Percentiles rank a stretch among this genome's conserved stretches.
Conservation (phyloP, 2,329 filamentous ascomycete genomes). For the Triangularia verruculosa region DNA sequence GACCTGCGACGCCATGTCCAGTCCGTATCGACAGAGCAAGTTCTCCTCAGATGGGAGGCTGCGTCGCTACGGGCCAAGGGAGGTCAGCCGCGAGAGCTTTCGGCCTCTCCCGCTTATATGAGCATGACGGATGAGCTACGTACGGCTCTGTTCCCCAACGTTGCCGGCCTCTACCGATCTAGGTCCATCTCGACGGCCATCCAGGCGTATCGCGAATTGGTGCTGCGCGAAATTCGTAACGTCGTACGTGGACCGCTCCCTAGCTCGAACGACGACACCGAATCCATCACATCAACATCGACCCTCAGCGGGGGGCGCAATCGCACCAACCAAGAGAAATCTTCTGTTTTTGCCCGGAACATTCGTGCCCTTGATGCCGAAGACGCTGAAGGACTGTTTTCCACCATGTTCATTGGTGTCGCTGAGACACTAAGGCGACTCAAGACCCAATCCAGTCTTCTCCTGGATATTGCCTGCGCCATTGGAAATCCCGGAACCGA, state of each 20-base stretch:
- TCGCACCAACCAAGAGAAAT: slow-evolving; percentile 85
- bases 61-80: slow-evolving; percentile 71
- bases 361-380: slow-evolving; percentile 77
- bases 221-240: slow-evolving; percentile 80
- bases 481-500: slow-evolving; percentile 48
- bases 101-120: slow-evolving; percentile 75
- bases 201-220: slow-evolving; percentile 77
- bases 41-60: slow-evolving; percentile 79
- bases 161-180: slow-evolving; percentile 78
- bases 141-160: slow-evolving; percentile 63
- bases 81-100: slow-evolving; percentile 62
- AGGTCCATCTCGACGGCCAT: slow-evolving; percentile 78
- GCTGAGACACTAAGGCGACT: slow-evolving; percentile 82
- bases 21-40: slow-evolving; percentile 66
- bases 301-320: too few relatives aligned
- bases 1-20: slow-evolving; percentile 73
- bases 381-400: slow-evolving; percentile 79
- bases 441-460: slow-evolving; percentile 85
- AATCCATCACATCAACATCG: slow-evolving; percentile 51
- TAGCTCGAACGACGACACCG: slow-evolving; percentile 83
- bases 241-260: slow-evolving; percentile 82
- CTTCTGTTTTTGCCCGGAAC: slow-evolving; percentile 81
- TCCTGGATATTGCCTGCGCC: slow-evolving; percentile 89
- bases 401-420: slow-evolving; percentile 80
- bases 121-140: slow-evolving; percentile 69